Percentiles rank a stretch among this genome's conserved stretches.
Evolutionary conservation across 164 flowering plant species (phyloP).

Genomic region (Vitis amurensis): DNA sequence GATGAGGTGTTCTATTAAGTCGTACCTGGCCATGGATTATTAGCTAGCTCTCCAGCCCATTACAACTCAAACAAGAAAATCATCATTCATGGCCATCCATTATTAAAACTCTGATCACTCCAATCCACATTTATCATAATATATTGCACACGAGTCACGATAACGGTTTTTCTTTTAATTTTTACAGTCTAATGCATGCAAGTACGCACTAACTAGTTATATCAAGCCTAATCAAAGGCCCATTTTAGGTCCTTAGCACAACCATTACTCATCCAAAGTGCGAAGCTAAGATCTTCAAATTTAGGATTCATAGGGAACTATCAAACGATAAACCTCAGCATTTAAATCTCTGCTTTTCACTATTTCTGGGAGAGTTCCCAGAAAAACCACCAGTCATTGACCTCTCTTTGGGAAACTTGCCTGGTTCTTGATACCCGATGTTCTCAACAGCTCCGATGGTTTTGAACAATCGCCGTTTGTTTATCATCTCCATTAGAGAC

Average conservation of each 20-base stretch:
- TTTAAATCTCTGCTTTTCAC: constrained; percentile 2
- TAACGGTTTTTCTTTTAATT: too few relatives aligned
- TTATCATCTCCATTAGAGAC: constrained; percentile 55
- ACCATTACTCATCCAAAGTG: not conserved
- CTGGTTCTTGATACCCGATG: constrained; percentile 66
- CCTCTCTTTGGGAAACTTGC: not conserved
- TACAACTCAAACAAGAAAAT: too few relatives aligned
- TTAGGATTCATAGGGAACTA: not conserved
- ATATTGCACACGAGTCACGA: too few relatives aligned
- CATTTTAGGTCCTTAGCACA: not conserved
- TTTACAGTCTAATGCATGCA: not conserved
- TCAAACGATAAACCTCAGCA: not conserved
- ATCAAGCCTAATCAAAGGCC: not conserved
- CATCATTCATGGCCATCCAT: too few relatives aligned
- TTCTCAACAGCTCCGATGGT: constrained; percentile 79
- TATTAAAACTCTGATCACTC: too few relatives aligned
- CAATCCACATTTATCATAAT: too few relatives aligned
- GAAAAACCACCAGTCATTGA: not conserved
- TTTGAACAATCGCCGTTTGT: constrained; percentile 68
- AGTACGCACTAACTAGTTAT: not conserved
- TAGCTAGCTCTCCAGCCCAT: too few relatives aligned
- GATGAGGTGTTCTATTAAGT: too few relatives aligned
- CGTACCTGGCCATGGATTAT: too few relatives aligned
- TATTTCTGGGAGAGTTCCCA: not conserved
- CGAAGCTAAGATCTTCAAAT: not conserved